These are phyloP conservation scores for Fomitopsis pinicola DNA, from an alignment of 1,284 basidiomycete genomes.

Conservation along the genomic window DNA sequence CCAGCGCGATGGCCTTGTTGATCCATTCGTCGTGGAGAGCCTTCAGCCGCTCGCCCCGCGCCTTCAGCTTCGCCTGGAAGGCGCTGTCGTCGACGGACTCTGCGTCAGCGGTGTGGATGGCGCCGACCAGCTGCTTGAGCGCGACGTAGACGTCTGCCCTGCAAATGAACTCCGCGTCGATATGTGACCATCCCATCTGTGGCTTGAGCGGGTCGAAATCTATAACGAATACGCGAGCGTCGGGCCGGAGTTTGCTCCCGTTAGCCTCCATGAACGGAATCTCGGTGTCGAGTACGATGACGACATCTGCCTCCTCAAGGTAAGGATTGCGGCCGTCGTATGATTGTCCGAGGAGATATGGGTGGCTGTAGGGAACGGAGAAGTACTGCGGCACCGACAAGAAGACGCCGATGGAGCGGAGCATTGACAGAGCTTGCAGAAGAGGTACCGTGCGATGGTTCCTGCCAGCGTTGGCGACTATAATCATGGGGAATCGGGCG, in stretches of 20 bases:
- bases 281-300: constrained; percentile 61
- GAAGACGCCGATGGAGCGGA: constrained; percentile 53
- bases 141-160: constrained; percentile 52
- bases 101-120: constrained; percentile 11
- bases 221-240: constrained; percentile 52
- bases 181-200: constrained; percentile 48
- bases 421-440: constrained; percentile 44
- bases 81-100: constrained; percentile 2
- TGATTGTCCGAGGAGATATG: constrained; percentile 46
- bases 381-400: constrained; percentile 47
- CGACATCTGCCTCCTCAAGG: constrained; percentile 52
- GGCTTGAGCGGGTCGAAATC: constrained; percentile 62
- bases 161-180: constrained; percentile 53
- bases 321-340: constrained; percentile 41
- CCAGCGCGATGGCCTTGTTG: constrained; percentile 15
- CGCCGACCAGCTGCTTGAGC: constrained; percentile 42
- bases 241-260: constrained; percentile 34
- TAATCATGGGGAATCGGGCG: constrained; percentile 55
- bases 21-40: constrained; percentile 26
- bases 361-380: constrained; percentile 55
- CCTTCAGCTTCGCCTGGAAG: constrained; percentile 6
- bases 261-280: constrained; percentile 61
- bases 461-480: constrained; percentile 61
- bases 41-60: constrained; percentile 13
- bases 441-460: constrained; percentile 44